These are phyloP conservation scores for Acacia confusa DNA, from an alignment of 306 rosid species.

Conservation along the genomic window DNA sequence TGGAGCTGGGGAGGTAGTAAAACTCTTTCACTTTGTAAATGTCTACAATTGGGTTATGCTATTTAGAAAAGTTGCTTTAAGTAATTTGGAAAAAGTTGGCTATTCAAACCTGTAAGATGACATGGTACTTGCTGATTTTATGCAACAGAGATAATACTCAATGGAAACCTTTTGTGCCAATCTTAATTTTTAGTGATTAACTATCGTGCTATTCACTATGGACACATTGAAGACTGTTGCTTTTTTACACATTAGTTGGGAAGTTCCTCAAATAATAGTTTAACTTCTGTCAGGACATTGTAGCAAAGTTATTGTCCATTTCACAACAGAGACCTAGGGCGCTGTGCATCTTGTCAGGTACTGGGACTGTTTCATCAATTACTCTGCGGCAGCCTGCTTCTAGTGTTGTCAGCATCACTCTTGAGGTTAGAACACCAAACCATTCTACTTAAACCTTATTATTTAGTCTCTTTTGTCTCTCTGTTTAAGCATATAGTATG, in stretches of 20 bases:
- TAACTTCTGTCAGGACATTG: constrained; percentile 73
- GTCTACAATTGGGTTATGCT: constrained; percentile 8
- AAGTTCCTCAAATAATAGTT: constrained; percentile 28
- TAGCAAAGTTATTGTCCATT: constrained; percentile 64
- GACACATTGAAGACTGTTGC: constrained; percentile 9
- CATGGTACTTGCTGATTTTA: constrained; percentile 3
- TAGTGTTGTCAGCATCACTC: constrained; percentile 59
- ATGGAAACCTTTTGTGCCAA: neutral
- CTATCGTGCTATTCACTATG: neutral
- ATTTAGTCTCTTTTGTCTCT: constrained; percentile 1
- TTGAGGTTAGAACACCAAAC: constrained; percentile 57
- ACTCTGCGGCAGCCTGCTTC: constrained; percentile 91
- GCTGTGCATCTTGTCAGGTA: constrained; percentile 81
- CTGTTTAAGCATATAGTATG: neutral
- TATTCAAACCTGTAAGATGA: neutral
- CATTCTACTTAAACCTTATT: constrained; percentile 1
- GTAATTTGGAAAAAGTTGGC: neutral
- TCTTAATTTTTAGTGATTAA: neutral
- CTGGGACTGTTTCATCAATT: constrained; percentile 76
- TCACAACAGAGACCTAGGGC: constrained; percentile 93
- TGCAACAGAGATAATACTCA: neutral
- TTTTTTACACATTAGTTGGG: neutral
- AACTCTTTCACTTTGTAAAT: constrained; percentile 8
- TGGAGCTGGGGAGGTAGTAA: constrained; percentile 78
- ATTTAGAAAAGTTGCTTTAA: neutral